A percentile compares a stretch with the other conserved stretches of the same genome.
phyloP scores from a whole-genome alignment of 257 asterid genomes.

The Plectranthus barbatus region DNA sequence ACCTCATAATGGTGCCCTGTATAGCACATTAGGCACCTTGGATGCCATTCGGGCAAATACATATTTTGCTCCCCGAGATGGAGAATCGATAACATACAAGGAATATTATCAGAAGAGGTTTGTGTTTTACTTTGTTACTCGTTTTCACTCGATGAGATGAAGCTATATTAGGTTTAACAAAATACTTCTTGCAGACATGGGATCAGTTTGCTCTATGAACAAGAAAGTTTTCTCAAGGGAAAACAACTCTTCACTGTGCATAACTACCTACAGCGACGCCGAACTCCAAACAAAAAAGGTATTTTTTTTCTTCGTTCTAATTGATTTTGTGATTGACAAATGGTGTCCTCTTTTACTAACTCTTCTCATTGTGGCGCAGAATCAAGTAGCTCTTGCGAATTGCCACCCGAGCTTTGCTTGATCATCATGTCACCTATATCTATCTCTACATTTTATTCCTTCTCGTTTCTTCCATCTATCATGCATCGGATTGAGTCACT shows the following conservation, averaged over 20 bases:
- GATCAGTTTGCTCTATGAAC: slow-evolving; percentile 33
- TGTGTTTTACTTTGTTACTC: background rate
- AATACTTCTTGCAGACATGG: slow-evolving; percentile 42
- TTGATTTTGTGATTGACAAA: background rate
- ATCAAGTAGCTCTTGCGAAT: slow-evolving; percentile 35
- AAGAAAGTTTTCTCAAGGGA: slow-evolving; percentile 43
- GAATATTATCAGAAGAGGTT: slow-evolving; percentile 40
- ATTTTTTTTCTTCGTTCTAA: too few species aligned
- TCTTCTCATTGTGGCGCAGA: slow-evolving; percentile 27
- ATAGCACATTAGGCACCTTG: slow-evolving; percentile 39
- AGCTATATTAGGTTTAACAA: background rate
- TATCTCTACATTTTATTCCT: slow-evolving; percentile 45
- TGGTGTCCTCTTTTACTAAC: background rate
- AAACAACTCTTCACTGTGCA: slow-evolving; percentile 32
- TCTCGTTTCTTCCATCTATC: slow-evolving; percentile 55
- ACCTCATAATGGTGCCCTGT: slow-evolving; percentile 48
- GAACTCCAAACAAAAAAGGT: slow-evolving; percentile 45
- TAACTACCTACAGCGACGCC: slow-evolving; percentile 45
- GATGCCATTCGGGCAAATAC: slow-evolving; percentile 37
- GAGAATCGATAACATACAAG: slow-evolving; percentile 36
- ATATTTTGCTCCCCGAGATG: slow-evolving; percentile 27
- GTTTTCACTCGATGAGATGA: background rate
- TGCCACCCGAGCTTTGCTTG: slow-evolving; percentile 78
- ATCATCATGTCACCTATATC: slow-evolving; percentile 62
- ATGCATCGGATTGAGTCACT: slow-evolving; percentile 82